Evolutionary conservation across 2,329 filamentous ascomycete genomes (phyloP), one percentile per base, ranked within the genome.

Genomic region (Fusarium stilboides): DNA sequence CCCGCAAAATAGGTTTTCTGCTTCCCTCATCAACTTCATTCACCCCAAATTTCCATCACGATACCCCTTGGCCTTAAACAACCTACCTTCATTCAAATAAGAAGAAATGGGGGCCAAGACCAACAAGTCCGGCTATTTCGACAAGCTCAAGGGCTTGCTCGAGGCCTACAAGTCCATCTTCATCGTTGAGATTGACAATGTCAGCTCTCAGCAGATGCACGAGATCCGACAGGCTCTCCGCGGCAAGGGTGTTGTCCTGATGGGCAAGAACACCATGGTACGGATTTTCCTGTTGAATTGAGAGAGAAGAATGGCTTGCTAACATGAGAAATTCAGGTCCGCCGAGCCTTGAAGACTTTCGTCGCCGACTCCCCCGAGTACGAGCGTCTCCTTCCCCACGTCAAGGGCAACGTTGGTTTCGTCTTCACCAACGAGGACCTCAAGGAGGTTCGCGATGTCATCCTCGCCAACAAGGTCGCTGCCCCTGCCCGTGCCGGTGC

Each of bases 261-360:
- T 98, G 96, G 96, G 95, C 83, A 98, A 98, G 92, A 99, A 99
- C 91, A 99, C 96, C 85, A 99, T 99, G 96, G 95, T 96, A 85
- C 65, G 87, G 26, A 47, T 46, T 51, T 17, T 13, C 19, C 22
- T 17, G 28, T 13, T 24, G 10, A 7, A 20, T 17, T 9, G 22
- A 15, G 3, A 22, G 20, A 15, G 24, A 9, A 9, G 19, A 42
- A 5, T n/a, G 14, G 7, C 20, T 49, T 52, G 58, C 71, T 77
- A 58, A 76, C 54, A 12, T 40, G 34, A 13, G 22, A 28, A 44
- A 19, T 62, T 56, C 68, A 94, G 92, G 92, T 97, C 81, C 96
- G 96, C 84, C 94, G 96, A 88, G 97, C 96, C 78, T 89, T 99
- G 82, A 97, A 95, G 89, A 95, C 93, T 81, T 97, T 99, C 88